Evolutionary conservation across 2,329 filamentous ascomycete species (phyloP).

Genomic region (Penicillium freii): DNA sequence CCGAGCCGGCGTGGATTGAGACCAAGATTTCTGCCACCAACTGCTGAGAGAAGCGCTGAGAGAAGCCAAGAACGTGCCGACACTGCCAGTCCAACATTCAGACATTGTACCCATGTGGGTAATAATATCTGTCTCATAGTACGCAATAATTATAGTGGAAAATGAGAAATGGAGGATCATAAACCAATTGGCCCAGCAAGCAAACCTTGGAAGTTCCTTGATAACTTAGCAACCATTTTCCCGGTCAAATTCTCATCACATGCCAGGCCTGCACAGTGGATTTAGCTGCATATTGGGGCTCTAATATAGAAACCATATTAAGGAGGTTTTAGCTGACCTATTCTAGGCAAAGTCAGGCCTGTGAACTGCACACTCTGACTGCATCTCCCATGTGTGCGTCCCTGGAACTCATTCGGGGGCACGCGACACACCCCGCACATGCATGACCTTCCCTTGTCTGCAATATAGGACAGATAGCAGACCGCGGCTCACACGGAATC

Average conservation of each 20-base stretch:
- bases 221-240: slow-evolving; percentile 9
- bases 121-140: neutral
- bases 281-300: neutral
- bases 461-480: neutral
- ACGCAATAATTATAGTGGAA: neutral
- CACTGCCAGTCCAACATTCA: neutral
- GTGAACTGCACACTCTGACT: neutral
- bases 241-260: slow-evolving; percentile 15
- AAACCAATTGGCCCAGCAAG: neutral
- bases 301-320: neutral
- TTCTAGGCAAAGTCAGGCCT: neutral
- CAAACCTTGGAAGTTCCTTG: neutral
- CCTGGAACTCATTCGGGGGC: slow-evolving; percentile 14
- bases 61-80: neutral
- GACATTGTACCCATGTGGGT: neutral
- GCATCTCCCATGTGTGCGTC: neutral
- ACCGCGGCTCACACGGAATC: neutral
- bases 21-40: neutral
- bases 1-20: neutral
- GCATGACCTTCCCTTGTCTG: neutral
- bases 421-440: slow-evolving; percentile 2
- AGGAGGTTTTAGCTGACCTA: neutral
- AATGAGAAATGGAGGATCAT: neutral
- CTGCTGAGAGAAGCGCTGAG: neutral
- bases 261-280: neutral